Conservation (phyloP, 371 early-diverging fungal genomes). For the Mortierella sp. region DNA sequence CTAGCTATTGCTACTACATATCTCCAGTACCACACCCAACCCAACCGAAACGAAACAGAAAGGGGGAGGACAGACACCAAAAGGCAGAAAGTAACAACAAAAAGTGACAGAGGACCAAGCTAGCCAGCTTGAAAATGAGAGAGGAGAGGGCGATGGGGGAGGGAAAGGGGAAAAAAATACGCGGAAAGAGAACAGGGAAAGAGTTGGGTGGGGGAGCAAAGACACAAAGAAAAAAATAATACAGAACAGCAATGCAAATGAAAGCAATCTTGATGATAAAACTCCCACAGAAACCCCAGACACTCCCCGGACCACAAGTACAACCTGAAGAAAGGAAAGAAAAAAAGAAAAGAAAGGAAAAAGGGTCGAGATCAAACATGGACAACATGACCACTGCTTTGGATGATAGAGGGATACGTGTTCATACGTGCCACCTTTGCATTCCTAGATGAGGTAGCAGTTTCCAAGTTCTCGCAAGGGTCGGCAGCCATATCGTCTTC, state of each 20-base stretch:
- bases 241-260: conserved; percentile 11
- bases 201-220: not conserved
- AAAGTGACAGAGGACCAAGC: conserved; percentile 22
- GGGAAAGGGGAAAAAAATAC: conserved; percentile 12
- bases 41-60: not conserved
- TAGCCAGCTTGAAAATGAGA: conserved; percentile 7
- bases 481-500: conserved; percentile 7
- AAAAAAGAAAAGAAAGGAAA: not conserved
- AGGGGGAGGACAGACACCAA: too few relatives aligned
- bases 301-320: conserved; percentile 11
- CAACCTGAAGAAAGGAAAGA: conserved; percentile 2
- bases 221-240: not conserved
- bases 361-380: conserved; percentile 2
- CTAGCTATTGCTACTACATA: conserved; percentile 7
- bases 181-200: conserved; percentile 2
- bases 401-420: conserved; percentile 11
- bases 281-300: conserved; percentile 13
- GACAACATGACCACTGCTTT: conserved; percentile 1
- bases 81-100: conserved; percentile 29
- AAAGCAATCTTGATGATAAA: not conserved
- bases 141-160: not conserved
- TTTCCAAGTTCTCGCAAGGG: not conserved
- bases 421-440: conserved; percentile 28
- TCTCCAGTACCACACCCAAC: not conserved
- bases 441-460: not conserved